These are phyloP conservation scores for Knoxia roxburghii DNA, from an alignment of 257 asterid species.

Conservation along the genomic window DNA sequence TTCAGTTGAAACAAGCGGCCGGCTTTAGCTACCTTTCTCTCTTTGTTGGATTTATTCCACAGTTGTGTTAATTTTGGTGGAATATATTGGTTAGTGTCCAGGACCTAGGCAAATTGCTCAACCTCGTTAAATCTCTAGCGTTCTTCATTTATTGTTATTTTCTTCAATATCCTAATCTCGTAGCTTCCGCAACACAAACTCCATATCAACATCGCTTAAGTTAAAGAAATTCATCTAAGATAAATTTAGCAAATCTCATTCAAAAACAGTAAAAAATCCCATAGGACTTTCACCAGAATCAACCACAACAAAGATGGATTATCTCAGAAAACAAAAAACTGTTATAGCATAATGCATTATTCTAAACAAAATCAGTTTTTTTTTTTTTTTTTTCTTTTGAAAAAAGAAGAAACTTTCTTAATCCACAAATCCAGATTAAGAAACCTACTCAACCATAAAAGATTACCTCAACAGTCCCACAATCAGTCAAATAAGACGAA, in stretches of 20 bases:
- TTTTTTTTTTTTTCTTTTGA: too few species aligned
- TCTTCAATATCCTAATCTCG: too few species aligned
- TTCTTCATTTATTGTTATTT: too few species aligned
- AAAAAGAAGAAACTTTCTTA: background rate
- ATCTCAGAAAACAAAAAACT: background rate
- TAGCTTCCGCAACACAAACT: too few species aligned
- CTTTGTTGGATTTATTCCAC: too few species aligned
- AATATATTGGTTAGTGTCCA: too few species aligned
- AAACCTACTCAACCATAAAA: background rate
- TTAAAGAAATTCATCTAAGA: background rate
- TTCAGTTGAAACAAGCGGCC: too few species aligned
- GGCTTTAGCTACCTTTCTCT: too few species aligned
- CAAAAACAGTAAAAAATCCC: background rate
- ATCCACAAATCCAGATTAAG: background rate
- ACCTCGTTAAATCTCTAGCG: too few species aligned
- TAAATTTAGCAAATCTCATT: background rate
- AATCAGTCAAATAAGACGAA: background rate
- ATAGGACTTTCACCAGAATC: background rate
- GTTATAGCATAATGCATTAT: background rate
- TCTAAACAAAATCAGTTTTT: too few species aligned
- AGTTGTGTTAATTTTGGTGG: too few species aligned
- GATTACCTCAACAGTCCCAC: background rate
- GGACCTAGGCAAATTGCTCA: too few species aligned
- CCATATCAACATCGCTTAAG: background rate
- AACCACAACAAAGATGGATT: background rate